Percentiles rank a stretch among this genome's conserved stretches.
Conservation (phyloP, 352 stramenopile species). For the Globisporangium megalacanthum region DNA sequence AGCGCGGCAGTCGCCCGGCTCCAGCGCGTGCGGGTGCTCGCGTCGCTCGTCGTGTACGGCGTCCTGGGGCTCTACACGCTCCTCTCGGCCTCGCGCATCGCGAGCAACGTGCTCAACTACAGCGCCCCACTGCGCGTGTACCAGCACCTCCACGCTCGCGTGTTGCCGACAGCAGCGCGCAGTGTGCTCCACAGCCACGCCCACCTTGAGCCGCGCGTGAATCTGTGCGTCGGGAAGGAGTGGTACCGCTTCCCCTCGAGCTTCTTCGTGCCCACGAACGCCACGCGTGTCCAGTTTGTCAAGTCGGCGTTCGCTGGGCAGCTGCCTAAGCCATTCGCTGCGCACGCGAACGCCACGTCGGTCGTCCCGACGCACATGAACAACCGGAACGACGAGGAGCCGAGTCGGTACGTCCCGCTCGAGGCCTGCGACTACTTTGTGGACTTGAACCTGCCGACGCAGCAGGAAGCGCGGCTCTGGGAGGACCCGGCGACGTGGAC, state of each 20-base stretch:
- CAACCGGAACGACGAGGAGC: slow-evolving; percentile 90
- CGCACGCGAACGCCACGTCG: slow-evolving; percentile 53
- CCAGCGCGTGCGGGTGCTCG: slow-evolving; percentile 18
- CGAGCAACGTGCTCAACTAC: slow-evolving; percentile 71
- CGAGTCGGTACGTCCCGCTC: slow-evolving; percentile 78
- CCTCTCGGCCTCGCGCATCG: slow-evolving; percentile 52
- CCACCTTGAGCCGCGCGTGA: slow-evolving; percentile 17
- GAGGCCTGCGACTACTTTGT: slow-evolving; percentile 87
- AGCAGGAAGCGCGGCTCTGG: slow-evolving; percentile 68
- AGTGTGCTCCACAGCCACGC: slow-evolving; percentile 13
- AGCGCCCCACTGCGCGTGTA: slow-evolving; percentile 65
- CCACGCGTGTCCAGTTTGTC: slow-evolving; percentile 85
- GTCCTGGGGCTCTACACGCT: slow-evolving; percentile 40
- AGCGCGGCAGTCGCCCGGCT: slow-evolving; percentile 39
- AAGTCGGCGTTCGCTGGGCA: slow-evolving; percentile 91
- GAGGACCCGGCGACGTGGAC: slow-evolving; percentile 44
- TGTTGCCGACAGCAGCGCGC: slow-evolving; percentile 37
- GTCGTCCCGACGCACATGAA: slow-evolving; percentile 88
- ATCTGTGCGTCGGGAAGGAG: slow-evolving; percentile 95
- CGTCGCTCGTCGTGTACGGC: slow-evolving; percentile 34
- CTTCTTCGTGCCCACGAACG: slow-evolving; percentile 93
- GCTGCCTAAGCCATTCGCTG: slow-evolving; percentile 91
- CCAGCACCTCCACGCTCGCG: slow-evolving; percentile 50
- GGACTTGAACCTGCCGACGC: slow-evolving; percentile 66
- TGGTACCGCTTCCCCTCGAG: slow-evolving; percentile 96